These are phyloP conservation scores for Clavispora fructus DNA, from an alignment of 805 yeast genomes.

Conservation along the genomic window DNA sequence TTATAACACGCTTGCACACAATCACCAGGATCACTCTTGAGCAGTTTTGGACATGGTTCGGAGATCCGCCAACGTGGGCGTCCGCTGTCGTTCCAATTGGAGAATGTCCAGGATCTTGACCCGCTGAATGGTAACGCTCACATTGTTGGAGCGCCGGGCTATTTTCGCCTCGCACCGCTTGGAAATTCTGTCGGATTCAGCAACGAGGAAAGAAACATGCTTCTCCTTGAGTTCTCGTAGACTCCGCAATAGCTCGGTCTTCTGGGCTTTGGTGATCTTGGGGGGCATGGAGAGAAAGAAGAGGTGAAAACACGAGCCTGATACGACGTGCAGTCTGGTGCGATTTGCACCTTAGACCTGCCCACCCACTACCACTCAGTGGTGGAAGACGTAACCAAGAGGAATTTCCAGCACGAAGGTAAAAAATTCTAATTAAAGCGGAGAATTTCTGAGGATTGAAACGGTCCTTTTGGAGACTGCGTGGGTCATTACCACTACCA, in stretches of 20 bases:
- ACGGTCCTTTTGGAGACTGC: too few relatives aligned
- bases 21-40: background rate
- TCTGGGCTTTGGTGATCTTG: constrained; percentile 23
- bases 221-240: constrained; percentile 19
- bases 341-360: background rate
- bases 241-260: constrained; percentile 28
- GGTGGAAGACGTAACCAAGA: too few relatives aligned
- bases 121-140: constrained; percentile 46
- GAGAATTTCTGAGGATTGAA: too few relatives aligned
- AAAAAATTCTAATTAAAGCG: too few relatives aligned
- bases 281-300: background rate
- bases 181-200: constrained; percentile 19
- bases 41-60: background rate
- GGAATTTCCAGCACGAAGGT: too few relatives aligned
- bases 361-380: too few relatives aligned
- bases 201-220: constrained; percentile 20
- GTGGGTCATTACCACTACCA: too few relatives aligned
- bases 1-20: background rate
- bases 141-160: constrained; percentile 38
- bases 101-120: constrained; percentile 41
- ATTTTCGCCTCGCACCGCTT: constrained; percentile 31
- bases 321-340: background rate
- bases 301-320: background rate
- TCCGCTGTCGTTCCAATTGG: constrained; percentile 39
- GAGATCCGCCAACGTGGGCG: constrained; percentile 19